Conservation (phyloP, 352 stramenopile species). For the Pythium aristosporum region DNA sequence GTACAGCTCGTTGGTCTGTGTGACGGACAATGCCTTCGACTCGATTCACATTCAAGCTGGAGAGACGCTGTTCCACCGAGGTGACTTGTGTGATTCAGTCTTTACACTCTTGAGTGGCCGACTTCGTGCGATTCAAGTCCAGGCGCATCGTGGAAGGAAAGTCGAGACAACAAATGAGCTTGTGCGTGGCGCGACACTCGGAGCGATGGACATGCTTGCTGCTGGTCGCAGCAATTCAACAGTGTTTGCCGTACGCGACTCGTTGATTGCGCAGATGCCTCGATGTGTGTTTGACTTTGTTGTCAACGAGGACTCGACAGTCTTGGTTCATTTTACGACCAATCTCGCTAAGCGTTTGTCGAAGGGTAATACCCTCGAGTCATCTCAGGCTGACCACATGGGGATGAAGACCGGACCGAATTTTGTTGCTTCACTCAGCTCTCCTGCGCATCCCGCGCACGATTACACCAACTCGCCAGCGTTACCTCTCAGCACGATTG, state of each 20-base stretch:
- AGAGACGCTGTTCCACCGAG: slow-evolving; percentile 75
- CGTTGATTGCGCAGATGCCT: slow-evolving; percentile 86
- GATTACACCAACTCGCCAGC: slow-evolving; percentile 27
- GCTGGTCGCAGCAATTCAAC: slow-evolving; percentile 71
- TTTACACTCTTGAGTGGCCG: slow-evolving; percentile 81
- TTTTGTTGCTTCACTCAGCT: slow-evolving; percentile 63
- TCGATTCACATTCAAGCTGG: slow-evolving; percentile 83
- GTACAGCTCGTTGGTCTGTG: slow-evolving; percentile 68
- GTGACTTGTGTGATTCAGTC: slow-evolving; percentile 75
- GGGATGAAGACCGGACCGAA: slow-evolving; percentile 40
- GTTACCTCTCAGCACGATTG: slow-evolving; percentile 68
- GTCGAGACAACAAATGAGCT: slow-evolving; percentile 80
- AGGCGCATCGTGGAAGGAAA: slow-evolving; percentile 54
- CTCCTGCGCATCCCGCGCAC: slow-evolving; percentile 21
- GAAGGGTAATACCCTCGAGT: slow-evolving; percentile 40
- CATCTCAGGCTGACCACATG: slow-evolving; percentile 29
- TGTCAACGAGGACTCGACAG: slow-evolving; percentile 58
- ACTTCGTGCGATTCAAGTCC: slow-evolving; percentile 70
- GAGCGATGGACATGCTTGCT: slow-evolving; percentile 82
- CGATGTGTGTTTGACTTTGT: slow-evolving; percentile 86
- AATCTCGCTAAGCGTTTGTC: slow-evolving; percentile 65
- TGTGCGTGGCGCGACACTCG: slow-evolving; percentile 74
- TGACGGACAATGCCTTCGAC: slow-evolving; percentile 80
- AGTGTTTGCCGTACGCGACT: slow-evolving; percentile 85
- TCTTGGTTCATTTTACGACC: slow-evolving; percentile 82